phyloP scores from a whole-genome alignment of 306 rosid genomes.

The Elaeagnus macrophylla region DNA sequence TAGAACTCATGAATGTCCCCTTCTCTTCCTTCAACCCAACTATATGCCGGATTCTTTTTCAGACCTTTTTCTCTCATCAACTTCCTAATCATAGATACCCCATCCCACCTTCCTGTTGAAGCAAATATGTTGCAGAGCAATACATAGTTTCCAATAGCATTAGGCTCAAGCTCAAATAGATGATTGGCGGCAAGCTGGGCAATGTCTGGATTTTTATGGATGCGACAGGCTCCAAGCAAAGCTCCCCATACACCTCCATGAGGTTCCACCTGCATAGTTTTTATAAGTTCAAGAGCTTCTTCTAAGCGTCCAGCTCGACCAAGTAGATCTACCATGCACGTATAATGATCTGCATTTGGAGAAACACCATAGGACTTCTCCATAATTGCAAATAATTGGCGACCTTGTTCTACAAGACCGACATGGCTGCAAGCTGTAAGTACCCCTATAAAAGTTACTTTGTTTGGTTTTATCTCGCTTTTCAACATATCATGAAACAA shows the following conservation, averaged over 20 bases:
- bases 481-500: conserved; percentile 70
- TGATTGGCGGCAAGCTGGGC: conserved; percentile 58
- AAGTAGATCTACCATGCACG: conserved; percentile 77
- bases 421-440: conserved; percentile 69
- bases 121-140: conserved; percentile 63
- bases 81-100: conserved; percentile 59
- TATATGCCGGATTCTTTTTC: conserved; percentile 57
- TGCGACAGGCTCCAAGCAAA: conserved; percentile 72
- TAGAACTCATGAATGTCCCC: conserved; percentile 55
- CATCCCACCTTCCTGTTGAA: conserved; percentile 67
- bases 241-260: conserved; percentile 84
- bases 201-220: conserved; percentile 50
- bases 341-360: conserved; percentile 54
- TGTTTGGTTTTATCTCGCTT: conserved; percentile 50
- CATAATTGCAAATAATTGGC: conserved; percentile 56
- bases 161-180: conserved; percentile 68
- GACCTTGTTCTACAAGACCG: conserved; percentile 72
- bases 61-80: conserved; percentile 46
- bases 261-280: conserved; percentile 60
- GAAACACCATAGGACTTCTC: conserved; percentile 42
- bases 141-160: conserved; percentile 59
- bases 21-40: conserved; percentile 69
- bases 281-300: conserved; percentile 52
- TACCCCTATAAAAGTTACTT: conserved; percentile 65
- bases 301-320: conserved; percentile 74